Conservation (phyloP, 2,329 filamentous ascomycete genomes). For the Fusarium metavorans region DNA sequence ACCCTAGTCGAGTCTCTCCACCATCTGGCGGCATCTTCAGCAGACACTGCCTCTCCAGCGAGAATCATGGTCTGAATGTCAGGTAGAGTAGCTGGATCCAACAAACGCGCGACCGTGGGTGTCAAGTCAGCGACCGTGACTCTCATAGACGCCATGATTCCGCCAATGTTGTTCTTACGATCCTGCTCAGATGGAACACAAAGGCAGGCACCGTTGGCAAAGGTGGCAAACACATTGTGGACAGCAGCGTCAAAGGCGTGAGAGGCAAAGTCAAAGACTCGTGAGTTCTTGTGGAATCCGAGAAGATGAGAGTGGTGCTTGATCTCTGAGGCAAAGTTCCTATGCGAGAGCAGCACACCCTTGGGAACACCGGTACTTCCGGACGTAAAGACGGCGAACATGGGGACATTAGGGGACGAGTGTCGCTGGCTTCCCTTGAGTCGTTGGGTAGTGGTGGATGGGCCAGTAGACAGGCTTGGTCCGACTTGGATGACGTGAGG, state of each 20-base stretch:
- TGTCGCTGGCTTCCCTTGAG: neutral
- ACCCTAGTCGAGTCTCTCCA: slow-evolving; percentile 5
- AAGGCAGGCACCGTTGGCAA: slow-evolving; percentile 50
- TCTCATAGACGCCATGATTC: neutral
- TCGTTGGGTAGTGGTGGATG: neutral
- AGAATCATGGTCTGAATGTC: slow-evolving; percentile 17
- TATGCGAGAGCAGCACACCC: neutral
- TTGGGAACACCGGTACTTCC: slow-evolving; percentile 32
- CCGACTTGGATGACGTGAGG: neutral
- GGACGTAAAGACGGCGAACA: slow-evolving; percentile 44
- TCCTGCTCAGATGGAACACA: slow-evolving; percentile 22
- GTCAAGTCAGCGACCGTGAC: slow-evolving; percentile 9
- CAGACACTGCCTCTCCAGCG: slow-evolving; percentile 10
- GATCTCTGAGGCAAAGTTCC: neutral
- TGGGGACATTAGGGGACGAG: neutral
- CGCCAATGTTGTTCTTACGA: slow-evolving; percentile 3
- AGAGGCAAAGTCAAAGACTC: neutral
- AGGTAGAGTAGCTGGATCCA: slow-evolving; percentile 6
- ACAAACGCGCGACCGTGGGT: slow-evolving; percentile 10
- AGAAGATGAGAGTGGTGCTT: neutral
- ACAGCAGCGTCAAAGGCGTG: neutral
- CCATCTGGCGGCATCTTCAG: neutral
- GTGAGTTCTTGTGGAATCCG: neutral
- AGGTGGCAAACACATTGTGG: slow-evolving; percentile 48
- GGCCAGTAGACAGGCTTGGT: neutral